Percentiles rank a stretch among this genome's conserved stretches.
Conservation (phyloP, 2,329 filamentous ascomycete genomes). For the Fusarium incarnatum region DNA sequence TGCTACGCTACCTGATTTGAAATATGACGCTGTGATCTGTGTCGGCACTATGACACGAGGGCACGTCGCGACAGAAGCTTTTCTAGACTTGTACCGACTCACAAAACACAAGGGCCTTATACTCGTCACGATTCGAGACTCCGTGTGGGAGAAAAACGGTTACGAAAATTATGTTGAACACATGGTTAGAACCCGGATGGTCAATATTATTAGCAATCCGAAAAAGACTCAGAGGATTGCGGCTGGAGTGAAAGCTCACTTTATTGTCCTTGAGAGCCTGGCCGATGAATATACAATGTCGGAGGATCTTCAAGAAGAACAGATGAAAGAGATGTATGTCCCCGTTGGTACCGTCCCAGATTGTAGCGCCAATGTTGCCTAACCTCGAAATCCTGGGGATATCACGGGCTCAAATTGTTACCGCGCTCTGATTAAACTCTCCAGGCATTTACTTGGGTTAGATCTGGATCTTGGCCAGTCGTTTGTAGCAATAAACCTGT, state of each 20-base stretch:
- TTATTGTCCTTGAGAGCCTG: constrained; percentile 11
- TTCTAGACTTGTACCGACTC: constrained; percentile 60
- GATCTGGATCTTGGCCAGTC: too few relatives aligned
- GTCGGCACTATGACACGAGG: constrained; percentile 64
- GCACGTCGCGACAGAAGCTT: constrained; percentile 60
- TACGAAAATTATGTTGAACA: constrained; percentile 57
- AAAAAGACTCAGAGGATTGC: constrained; percentile 14
- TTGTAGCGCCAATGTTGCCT: too few relatives aligned
- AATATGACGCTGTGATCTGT: constrained; percentile 59
- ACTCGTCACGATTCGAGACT: constrained; percentile 60
- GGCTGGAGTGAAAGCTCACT: constrained; percentile 18
- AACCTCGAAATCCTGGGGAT: too few relatives aligned
- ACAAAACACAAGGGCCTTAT: constrained; percentile 57
- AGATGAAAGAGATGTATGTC: too few relatives aligned
- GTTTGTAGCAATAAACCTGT: too few relatives aligned
- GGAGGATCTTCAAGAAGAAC: too few relatives aligned
- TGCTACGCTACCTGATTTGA: constrained; percentile 43
- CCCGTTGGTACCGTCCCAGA: too few relatives aligned
- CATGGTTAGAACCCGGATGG: not conserved
- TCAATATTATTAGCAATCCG: constrained; percentile 2
- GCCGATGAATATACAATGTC: too few relatives aligned
- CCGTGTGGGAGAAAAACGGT: constrained; percentile 58
- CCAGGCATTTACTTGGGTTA: too few relatives aligned
- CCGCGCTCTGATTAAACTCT: too few relatives aligned
- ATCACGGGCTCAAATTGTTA: too few relatives aligned